phyloP scores from a whole-genome alignment of 768 basidiomycete species.

The Clathrus columnatus region DNA sequence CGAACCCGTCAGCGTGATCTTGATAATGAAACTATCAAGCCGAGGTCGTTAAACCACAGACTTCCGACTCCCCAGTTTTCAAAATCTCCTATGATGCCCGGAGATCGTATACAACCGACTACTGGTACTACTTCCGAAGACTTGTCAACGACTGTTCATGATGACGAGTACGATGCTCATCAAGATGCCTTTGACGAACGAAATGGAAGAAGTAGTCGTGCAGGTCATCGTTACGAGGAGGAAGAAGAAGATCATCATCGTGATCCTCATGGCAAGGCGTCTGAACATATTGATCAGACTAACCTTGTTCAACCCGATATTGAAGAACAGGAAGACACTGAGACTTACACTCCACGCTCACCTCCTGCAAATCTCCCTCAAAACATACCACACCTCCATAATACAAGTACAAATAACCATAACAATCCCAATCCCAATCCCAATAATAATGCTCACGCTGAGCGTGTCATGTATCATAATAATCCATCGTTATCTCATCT shows the following conservation, averaged over 20 bases:
- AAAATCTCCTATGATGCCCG: constrained; percentile 35
- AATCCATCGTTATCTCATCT: not conserved
- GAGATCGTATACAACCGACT: constrained; percentile 14
- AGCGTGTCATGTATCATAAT: constrained; percentile 4
- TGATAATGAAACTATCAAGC: not conserved
- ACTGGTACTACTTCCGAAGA: not conserved
- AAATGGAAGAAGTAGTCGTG: constrained; percentile 28
- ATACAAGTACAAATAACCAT: not conserved
- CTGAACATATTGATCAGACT: constrained; percentile 34
- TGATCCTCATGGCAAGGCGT: constrained; percentile 33
- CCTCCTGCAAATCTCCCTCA: constrained; percentile 49
- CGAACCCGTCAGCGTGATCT: constrained; percentile 9
- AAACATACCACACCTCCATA: not conserved
- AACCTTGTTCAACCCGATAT: constrained; percentile 14
- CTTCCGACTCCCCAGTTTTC: constrained; percentile 47
- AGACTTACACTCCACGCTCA: constrained; percentile 55
- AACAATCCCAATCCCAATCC: not conserved
- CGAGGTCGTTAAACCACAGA: constrained; percentile 19
- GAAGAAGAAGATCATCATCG: constrained; percentile 26
- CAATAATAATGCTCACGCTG: not conserved
- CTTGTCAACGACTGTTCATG: not conserved
- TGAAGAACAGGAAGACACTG: constrained; percentile 16
- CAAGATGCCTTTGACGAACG: constrained; percentile 21
- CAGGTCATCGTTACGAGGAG: constrained; percentile 35
- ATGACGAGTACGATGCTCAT: constrained; percentile 2